Percentiles rank a stretch among this genome's conserved stretches.
Evolutionary conservation across 768 basidiomycete species (phyloP).

Genomic region (Rhizopogon salebrosus): DNA sequence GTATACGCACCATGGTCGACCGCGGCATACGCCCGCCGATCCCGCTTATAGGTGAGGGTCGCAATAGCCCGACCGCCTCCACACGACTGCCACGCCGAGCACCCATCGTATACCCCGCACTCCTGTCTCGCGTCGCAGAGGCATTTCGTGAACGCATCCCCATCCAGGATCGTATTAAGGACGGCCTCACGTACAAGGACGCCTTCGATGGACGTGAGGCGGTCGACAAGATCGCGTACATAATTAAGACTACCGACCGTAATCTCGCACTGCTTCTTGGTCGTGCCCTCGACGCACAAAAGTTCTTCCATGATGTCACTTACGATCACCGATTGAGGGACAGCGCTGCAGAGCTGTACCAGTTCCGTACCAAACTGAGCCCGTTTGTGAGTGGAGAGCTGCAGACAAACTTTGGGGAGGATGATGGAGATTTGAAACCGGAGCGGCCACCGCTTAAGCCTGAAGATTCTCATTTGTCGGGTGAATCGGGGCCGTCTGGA

Average conservation of each 20-base stretch:
- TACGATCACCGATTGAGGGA: slow-evolving; percentile 96
- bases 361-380: slow-evolving; percentile 82
- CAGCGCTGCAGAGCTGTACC: slow-evolving; percentile 84
- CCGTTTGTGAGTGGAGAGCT: slow-evolving; percentile 82
- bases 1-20: slow-evolving; percentile 44
- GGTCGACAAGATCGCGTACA: slow-evolving; percentile 94
- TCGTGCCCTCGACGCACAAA: slow-evolving; percentile 92
- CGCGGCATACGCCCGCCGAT: slow-evolving; percentile 30
- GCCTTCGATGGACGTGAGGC: slow-evolving; percentile 97
- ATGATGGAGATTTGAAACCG: slow-evolving; percentile 27
- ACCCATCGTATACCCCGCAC: slow-evolving; percentile 90
- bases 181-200: slow-evolving; percentile 93
- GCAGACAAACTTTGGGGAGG: slow-evolving; percentile 32
- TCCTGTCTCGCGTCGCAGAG: slow-evolving; percentile 90
- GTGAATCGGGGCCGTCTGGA: slow-evolving; percentile 22
- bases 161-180: slow-evolving; percentile 80
- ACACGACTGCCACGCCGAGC: slow-evolving; percentile 41
- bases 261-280: slow-evolving; percentile 95
- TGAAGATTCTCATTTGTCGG: slow-evolving; percentile 11
- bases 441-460: slow-evolving; percentile 7
- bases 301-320: slow-evolving; percentile 99
- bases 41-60: slow-evolving; percentile 33
- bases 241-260: slow-evolving; percentile 97
- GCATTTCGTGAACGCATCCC: slow-evolving; percentile 83
- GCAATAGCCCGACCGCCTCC: slow-evolving; percentile 29